phyloP scores from a whole-genome alignment of 140 eudicot species.

The Cichorium intybus region DNA sequence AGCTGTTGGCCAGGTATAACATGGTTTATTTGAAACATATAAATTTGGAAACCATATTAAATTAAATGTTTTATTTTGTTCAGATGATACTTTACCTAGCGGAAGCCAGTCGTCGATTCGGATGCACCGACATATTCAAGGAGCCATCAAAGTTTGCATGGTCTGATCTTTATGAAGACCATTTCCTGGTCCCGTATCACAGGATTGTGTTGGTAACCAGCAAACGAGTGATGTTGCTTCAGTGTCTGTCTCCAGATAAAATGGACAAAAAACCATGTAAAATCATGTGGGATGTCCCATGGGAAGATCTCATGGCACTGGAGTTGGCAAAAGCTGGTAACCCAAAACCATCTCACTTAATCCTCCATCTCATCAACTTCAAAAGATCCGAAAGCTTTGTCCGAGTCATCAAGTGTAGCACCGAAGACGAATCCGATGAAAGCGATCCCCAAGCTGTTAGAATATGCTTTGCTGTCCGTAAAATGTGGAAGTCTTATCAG shows the following conservation, averaged over 20 bases:
- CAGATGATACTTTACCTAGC: conserved; percentile 96
- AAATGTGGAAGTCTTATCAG: conserved; percentile 80
- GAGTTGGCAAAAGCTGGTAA: conserved; percentile 90
- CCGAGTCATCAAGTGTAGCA: conserved; percentile 76
- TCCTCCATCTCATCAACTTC: conserved; percentile 75
- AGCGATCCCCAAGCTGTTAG: conserved; percentile 83
- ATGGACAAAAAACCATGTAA: conserved; percentile 94
- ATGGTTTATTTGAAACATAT: neutral
- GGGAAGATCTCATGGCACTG: conserved; percentile 89
- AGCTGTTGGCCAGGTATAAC: conserved; percentile 91
- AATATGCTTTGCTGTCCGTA: conserved; percentile 69
- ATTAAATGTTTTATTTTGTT: conserved; percentile 3
- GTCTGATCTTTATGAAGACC: conserved; percentile 93
- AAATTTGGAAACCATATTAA: neutral
- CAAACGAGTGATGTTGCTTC: conserved; percentile 84
- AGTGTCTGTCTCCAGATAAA: conserved; percentile 79
- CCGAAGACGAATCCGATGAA: conserved; percentile 59
- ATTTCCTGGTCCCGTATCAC: conserved; percentile 75
- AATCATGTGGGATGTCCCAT: conserved; percentile 97
- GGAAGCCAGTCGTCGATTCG: conserved; percentile 96
- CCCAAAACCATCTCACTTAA: conserved; percentile 71
- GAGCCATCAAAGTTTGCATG: conserved; percentile 98
- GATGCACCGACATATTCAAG: conserved; percentile 95
- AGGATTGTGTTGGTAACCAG: conserved; percentile 85
- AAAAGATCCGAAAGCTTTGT: conserved; percentile 73